phyloP scores from a whole-genome alignment of 192 early-diverging fungal species.

The Lobosporangium transversale region DNA sequence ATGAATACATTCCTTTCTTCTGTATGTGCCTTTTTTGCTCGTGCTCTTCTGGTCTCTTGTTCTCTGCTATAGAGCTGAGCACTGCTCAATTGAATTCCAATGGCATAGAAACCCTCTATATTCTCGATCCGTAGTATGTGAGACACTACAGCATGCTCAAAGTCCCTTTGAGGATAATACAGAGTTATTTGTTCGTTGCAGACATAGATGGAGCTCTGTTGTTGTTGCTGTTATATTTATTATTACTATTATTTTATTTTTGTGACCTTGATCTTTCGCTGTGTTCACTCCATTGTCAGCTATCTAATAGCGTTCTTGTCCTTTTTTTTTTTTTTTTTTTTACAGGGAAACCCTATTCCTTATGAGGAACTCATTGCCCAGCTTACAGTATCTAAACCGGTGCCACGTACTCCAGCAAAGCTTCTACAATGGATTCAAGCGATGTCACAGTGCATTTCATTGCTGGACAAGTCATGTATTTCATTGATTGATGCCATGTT shows the following conservation, averaged over 20 bases:
- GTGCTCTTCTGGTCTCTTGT: too few relatives aligned
- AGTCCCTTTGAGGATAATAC: too few relatives aligned
- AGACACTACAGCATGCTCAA: not conserved
- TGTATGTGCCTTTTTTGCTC: too few relatives aligned
- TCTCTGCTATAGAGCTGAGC: constrained; percentile 4
- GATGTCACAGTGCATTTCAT: constrained; percentile 57
- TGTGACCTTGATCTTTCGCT: too few relatives aligned
- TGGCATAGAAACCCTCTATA: constrained; percentile 11
- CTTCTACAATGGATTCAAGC: constrained; percentile 57
- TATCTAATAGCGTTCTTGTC: too few relatives aligned
- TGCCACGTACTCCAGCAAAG: constrained; percentile 26
- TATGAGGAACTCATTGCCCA: constrained; percentile 47
- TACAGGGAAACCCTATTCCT: constrained; percentile 30
- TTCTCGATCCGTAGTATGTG: not conserved
- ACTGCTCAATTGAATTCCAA: not conserved
- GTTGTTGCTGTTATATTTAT: too few relatives aligned
- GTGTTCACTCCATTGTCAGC: too few relatives aligned
- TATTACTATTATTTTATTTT: too few relatives aligned
- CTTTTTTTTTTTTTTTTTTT: constrained; percentile 4
- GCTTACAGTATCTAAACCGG: constrained; percentile 41
- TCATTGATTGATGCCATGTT: constrained; percentile 69
- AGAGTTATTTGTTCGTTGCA: too few relatives aligned
- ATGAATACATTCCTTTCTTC: too few relatives aligned
- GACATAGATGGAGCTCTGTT: too few relatives aligned
- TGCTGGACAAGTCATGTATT: constrained; percentile 57